These are phyloP conservation scores for Fulvia fulva DNA, from an alignment of 2,329 filamentous ascomycete genomes.

Conservation along the genomic window DNA sequence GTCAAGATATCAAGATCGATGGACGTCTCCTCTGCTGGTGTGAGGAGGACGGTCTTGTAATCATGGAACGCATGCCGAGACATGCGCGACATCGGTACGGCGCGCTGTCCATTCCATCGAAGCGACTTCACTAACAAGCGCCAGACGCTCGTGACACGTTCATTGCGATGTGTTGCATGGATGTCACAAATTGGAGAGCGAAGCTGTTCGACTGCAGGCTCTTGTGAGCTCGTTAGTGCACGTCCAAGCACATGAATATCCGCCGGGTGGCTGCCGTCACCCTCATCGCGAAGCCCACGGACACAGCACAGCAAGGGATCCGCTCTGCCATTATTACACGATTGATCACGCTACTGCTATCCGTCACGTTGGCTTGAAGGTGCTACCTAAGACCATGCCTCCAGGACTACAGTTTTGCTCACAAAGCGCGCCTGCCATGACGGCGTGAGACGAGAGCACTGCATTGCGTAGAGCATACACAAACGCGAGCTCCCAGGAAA, in stretches of 20 bases:
- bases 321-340: too few relatives aligned
- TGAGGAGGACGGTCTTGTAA: neutral
- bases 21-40: neutral
- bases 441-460: too few relatives aligned
- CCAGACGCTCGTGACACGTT: neutral
- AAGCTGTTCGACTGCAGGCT: too few relatives aligned
- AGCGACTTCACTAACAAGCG: neutral
- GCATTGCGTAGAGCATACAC: too few relatives aligned
- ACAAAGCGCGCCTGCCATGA: too few relatives aligned
- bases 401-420: too few relatives aligned
- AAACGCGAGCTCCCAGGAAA: too few relatives aligned
- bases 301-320: too few relatives aligned
- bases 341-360: too few relatives aligned
- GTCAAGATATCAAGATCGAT: neutral
- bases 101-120: neutral
- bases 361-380: too few relatives aligned
- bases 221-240: too few relatives aligned
- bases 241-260: neutral
- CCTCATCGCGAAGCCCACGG: neutral
- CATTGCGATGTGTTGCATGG: neutral
- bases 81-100: neutral
- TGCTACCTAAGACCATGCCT: too few relatives aligned
- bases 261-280: neutral
- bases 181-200: neutral
- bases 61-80: neutral